phyloP scores from a whole-genome alignment of 1,139 yeast genomes.

The Kodamaea sp. region DNA sequence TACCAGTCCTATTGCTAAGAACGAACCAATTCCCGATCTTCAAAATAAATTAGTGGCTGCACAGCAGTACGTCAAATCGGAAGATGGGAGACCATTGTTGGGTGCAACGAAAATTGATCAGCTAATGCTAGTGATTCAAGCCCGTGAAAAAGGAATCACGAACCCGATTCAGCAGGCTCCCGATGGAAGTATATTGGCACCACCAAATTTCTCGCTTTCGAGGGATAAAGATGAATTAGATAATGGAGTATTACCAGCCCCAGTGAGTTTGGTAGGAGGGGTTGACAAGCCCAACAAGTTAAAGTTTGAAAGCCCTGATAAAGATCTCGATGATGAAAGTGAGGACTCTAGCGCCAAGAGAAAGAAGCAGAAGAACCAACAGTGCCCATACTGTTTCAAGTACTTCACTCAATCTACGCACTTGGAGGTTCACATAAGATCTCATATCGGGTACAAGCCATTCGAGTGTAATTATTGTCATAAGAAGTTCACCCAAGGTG shows the following conservation, averaged over 20 bases:
- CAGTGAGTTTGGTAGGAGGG: slow-evolving; percentile 76
- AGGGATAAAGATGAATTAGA: slow-evolving; percentile 23
- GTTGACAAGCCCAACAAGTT: slow-evolving; percentile 64
- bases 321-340: slow-evolving; percentile 20
- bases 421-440: slow-evolving; percentile 74
- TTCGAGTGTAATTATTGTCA: slow-evolving; percentile 78
- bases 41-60: slow-evolving; percentile 39
- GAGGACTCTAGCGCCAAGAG: slow-evolving; percentile 25
- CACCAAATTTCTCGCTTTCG: slow-evolving; percentile 19
- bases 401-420: slow-evolving; percentile 76
- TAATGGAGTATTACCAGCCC: slow-evolving; percentile 52
- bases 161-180: slow-evolving; percentile 60
- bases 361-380: slow-evolving; percentile 54
- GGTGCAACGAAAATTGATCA: slow-evolving; percentile 92
- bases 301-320: slow-evolving; percentile 11
- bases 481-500: slow-evolving; percentile 87
- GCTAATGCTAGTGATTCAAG: slow-evolving; percentile 85
- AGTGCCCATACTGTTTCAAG: slow-evolving; percentile 70
- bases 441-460: slow-evolving; percentile 78
- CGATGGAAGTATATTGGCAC: slow-evolving; percentile 56
- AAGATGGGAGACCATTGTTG: slow-evolving; percentile 65
- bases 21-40: background rate
- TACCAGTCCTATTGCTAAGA: slow-evolving; percentile 1
- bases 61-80: slow-evolving; percentile 47
- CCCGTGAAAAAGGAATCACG: slow-evolving; percentile 72